Conservation (phyloP, 805 yeast genomes). For the Candida ficus region DNA sequence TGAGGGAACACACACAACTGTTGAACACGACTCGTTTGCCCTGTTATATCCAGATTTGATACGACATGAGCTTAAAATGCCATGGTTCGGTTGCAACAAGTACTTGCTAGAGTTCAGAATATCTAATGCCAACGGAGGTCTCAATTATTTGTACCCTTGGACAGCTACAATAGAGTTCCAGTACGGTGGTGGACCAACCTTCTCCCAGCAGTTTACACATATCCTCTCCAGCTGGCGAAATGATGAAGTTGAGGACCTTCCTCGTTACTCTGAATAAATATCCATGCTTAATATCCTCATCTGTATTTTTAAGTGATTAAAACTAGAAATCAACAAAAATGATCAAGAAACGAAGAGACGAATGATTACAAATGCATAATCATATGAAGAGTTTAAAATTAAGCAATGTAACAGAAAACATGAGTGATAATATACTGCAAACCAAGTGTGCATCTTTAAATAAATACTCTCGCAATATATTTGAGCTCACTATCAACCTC, state of each 20-base stretch:
- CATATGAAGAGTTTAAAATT: no score
- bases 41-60: slow-evolving; percentile 29
- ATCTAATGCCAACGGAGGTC: slow-evolving; percentile 28
- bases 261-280: slow-evolving; percentile 29
- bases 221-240: slow-evolving; percentile 33
- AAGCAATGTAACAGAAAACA: no score
- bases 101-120: slow-evolving; percentile 39
- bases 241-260: slow-evolving; percentile 42
- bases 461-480: no score
- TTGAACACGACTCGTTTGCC: slow-evolving; percentile 31
- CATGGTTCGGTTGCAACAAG: slow-evolving; percentile 52
- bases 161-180: slow-evolving; percentile 35
- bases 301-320: no score
- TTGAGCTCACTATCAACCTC: no score
- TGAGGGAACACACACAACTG: neutral
- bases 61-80: slow-evolving; percentile 37
- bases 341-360: no score
- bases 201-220: slow-evolving; percentile 30
- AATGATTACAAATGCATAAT: no score
- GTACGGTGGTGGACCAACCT: slow-evolving; percentile 44
- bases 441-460: no score
- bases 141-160: slow-evolving; percentile 34
- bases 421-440: no score
- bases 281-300: no score
- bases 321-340: no score